Percentiles rank a stretch among this genome's conserved stretches.
phyloP scores from a whole-genome alignment of 2,329 filamentous ascomycete species.

The Calcarisporium arbuscula region DNA sequence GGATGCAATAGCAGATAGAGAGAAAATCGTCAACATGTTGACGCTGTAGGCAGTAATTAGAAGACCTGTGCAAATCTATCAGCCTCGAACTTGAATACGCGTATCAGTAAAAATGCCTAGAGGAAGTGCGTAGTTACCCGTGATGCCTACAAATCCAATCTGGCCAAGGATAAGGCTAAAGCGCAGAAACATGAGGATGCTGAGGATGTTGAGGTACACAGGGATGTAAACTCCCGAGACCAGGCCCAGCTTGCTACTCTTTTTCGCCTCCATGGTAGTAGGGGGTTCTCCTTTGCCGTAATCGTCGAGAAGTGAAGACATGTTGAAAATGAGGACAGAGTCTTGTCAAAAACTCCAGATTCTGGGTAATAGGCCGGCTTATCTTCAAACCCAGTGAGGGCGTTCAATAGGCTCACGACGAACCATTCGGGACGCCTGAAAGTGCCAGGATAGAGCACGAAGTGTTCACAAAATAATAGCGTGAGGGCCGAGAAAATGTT shows the following conservation, averaged over 20 bases:
- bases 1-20: slow-evolving; percentile 80
- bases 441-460: no score
- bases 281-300: slow-evolving; percentile 8
- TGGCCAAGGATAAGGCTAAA: slow-evolving; percentile 83
- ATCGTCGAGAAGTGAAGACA: slow-evolving; percentile 11
- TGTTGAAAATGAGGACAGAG: neutral
- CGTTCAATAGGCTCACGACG: no score
- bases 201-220: slow-evolving; percentile 81
- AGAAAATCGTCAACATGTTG: slow-evolving; percentile 78
- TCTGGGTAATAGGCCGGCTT: no score
- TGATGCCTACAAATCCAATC: slow-evolving; percentile 70
- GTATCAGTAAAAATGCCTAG: neutral
- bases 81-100: slow-evolving; percentile 1
- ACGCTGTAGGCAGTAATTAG: slow-evolving; percentile 71
- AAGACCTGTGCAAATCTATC: slow-evolving; percentile 45
- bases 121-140: slow-evolving; percentile 48
- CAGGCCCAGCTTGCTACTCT: slow-evolving; percentile 61
- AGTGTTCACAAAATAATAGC: no score
- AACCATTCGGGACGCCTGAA: no score
- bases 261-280: slow-evolving; percentile 27
- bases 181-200: slow-evolving; percentile 86
- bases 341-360: no score
- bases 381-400: no score
- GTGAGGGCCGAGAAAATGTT: no score
- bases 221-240: slow-evolving; percentile 80